Evolutionary conservation across 176 grass and related monocot species (phyloP).

Genomic region (Oryza meyeriana): DNA sequence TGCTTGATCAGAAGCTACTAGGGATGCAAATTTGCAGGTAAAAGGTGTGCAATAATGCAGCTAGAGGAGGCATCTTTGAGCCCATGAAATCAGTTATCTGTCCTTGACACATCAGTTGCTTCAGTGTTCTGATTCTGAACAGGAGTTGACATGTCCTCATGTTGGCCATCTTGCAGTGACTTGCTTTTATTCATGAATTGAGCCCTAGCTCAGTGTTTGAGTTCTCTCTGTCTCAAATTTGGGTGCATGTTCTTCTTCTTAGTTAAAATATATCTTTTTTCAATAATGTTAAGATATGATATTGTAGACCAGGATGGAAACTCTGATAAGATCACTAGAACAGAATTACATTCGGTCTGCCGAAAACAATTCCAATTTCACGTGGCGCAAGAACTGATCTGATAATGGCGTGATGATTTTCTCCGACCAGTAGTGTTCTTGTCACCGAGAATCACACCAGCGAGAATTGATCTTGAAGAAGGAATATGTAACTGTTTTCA

Average conservation of each 20-base stretch:
- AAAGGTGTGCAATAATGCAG: neutral
- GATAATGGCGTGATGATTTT: conserved; percentile 6
- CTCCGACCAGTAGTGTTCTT: neutral
- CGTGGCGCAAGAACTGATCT: neutral
- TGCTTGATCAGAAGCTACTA: neutral
- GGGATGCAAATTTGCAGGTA: neutral
- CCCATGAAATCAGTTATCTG: neutral
- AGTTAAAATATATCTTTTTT: neutral
- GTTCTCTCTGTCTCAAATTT: neutral
- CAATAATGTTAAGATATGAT: neutral
- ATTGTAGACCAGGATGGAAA: neutral
- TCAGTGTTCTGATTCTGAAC: neutral
- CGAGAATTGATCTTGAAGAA: neutral
- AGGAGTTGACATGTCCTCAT: neutral
- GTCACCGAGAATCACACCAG: neutral
- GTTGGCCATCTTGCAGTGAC: neutral
- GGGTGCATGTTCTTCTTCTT: neutral
- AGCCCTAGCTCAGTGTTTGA: neutral
- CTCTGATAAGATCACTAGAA: neutral
- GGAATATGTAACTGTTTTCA: conserved; percentile 9
- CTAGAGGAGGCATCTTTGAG: neutral
- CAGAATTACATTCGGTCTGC: neutral
- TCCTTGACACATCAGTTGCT: conserved; percentile 1
- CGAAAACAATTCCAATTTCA: neutral
- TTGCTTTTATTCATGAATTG: neutral